phyloP scores from a whole-genome alignment of 805 yeast genomes.

The Torulaspora microellipsoides region DNA sequence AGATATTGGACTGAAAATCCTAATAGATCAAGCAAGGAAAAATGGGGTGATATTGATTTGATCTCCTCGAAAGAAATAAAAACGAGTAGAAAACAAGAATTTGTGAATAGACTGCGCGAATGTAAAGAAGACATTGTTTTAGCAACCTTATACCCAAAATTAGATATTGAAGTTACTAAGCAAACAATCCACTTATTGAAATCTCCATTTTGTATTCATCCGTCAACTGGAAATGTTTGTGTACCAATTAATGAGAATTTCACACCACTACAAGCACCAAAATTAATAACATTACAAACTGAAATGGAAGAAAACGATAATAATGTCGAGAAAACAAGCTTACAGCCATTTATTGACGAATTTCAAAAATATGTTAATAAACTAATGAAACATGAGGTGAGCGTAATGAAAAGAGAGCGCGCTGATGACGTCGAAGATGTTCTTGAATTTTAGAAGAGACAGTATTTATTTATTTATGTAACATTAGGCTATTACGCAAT shows the following conservation, averaged over 20 bases:
- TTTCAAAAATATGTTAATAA: slow-evolving; percentile 60
- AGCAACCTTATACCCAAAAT: slow-evolving; percentile 79
- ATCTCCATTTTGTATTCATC: slow-evolving; percentile 96
- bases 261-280: slow-evolving; percentile 78
- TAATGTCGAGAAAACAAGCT: slow-evolving; percentile 51
- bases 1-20: slow-evolving; percentile 56
- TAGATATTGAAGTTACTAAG: slow-evolving; percentile 89
- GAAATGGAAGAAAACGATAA: slow-evolving; percentile 55
- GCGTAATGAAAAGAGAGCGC: slow-evolving; percentile 39
- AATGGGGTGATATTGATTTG: slow-evolving; percentile 74
- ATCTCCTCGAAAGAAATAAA: slow-evolving; percentile 40
- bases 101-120: slow-evolving; percentile 46
- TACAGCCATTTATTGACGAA: slow-evolving; percentile 64
- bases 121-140: slow-evolving; percentile 80
- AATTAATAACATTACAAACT: slow-evolving; percentile 54
- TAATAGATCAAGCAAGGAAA: slow-evolving; percentile 50
- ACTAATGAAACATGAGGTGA: slow-evolving; percentile 50
- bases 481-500: slow-evolving; percentile 12
- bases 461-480: background rate
- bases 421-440: slow-evolving; percentile 26
- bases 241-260: slow-evolving; percentile 64
- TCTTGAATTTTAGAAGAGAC: slow-evolving; percentile 4
- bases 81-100: slow-evolving; percentile 32
- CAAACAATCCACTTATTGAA: slow-evolving; percentile 88
- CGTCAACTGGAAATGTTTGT: slow-evolving; percentile 92